Evolutionary conservation across 148 eudicot genomes (phyloP).

Genomic region (Agrostemma githago): DNA sequence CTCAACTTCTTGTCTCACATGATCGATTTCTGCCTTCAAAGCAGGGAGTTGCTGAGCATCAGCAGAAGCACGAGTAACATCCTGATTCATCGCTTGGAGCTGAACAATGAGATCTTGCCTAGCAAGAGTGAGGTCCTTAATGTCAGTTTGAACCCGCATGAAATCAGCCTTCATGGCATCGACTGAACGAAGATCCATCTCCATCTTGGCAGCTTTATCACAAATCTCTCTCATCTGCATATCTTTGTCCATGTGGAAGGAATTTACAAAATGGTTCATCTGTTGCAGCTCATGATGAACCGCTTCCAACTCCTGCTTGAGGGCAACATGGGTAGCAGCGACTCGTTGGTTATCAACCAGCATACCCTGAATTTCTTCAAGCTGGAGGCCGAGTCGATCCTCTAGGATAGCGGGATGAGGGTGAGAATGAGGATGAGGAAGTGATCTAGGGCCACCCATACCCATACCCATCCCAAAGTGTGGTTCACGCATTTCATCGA

Average conservation of each 20-base stretch:
- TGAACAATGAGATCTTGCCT: conserved; percentile 66
- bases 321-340: conserved; percentile 91
- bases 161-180: conserved; percentile 80
- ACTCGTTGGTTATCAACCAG: conserved; percentile 75
- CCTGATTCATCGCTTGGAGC: conserved; percentile 76
- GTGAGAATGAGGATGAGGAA: conserved; percentile 23
- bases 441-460: conserved; percentile 43
- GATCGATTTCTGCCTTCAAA: conserved; percentile 69
- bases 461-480: conserved; percentile 44
- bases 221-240: conserved; percentile 69
- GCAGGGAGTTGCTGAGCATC: conserved; percentile 76
- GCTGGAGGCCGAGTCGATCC: conserved; percentile 72
- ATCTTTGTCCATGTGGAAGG: conserved; percentile 59
- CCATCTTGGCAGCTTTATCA: conserved; percentile 69
- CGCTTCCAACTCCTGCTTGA: conserved; percentile 80
- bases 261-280: conserved; percentile 49
- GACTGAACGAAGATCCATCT: conserved; percentile 58
- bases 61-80: conserved; percentile 58
- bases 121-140: conserved; percentile 64
- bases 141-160: conserved; percentile 55
- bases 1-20: conserved; percentile 66
- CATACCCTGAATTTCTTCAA: conserved; percentile 71
- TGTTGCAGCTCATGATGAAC: conserved; percentile 66
- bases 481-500: conserved; percentile 69
- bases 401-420: conserved; percentile 85